Base-by-base conservation (phyloP, 2,329 filamentous ascomycete genomes). In the Gaeumannomyces sp. region DNA sequence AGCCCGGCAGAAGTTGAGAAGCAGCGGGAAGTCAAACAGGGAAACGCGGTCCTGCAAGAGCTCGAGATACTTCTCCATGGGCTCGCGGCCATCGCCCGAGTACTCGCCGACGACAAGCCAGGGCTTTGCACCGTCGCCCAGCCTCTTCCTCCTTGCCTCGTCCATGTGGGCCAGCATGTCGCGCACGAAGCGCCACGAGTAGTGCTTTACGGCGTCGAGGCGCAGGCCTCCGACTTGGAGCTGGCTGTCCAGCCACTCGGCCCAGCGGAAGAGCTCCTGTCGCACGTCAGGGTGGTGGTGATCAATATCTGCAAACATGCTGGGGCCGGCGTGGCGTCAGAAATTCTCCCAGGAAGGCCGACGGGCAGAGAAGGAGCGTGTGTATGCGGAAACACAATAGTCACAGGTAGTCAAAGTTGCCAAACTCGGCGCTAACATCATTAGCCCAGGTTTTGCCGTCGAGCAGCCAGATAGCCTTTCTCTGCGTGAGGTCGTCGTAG, bases 61-160 rank as follows among this genome's bases (percentile, higher is more conserved):
- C 56, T 82, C 77, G 57, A 88, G 74, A 72, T 89, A 90, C 19
- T 38, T n/a, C 2, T 33, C 29, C 29, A 65, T 31, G 27, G 53
- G 22, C 16, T 45, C 35, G 5, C 29, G 74, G 64, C 89, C 83
- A 60, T 82, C 83, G 38, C 81, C 81, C 88, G 88, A 91, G 72
- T 88, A 90, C 71, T 92, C 89, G 13, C 87, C 89, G 1, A 92
- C 84, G 22, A 90, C 76, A 71, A 90, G 88, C 74, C 86, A 85
- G 19, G 83, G 76, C 16, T 79, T 75, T 3, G 82, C 82, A 8
- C 72, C 70, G 1, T 65, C 65, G 8, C 28, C 57, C 57, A 31
- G 25, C 25, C 59, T 60, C n/a, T 6, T 35, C 28, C 5, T 35
- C 22, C 29, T 60, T 4, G 31, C 13, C 19, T 66, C 57, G n/a